A percentile compares a stretch with the other conserved stretches of the same genome.
Conservation (phyloP, 306 rosid species). For the Acacia acuminata region DNA sequence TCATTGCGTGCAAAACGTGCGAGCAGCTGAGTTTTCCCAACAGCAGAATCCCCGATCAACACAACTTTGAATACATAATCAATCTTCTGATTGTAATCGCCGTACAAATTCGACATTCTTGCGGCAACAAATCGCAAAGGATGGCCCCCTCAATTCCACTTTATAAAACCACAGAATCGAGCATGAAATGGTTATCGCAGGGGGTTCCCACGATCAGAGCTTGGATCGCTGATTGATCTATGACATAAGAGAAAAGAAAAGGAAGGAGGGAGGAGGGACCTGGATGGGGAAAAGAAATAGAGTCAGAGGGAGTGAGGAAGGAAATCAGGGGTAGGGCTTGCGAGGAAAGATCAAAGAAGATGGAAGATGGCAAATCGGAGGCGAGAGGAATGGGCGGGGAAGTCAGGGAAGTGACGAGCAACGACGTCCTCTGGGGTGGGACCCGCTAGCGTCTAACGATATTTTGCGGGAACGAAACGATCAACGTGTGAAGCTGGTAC, state of each 20-base stretch:
- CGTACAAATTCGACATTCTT: constrained; percentile 81
- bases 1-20: constrained; percentile 83
- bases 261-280: neutral
- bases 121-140: neutral
- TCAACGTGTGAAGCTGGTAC: neutral
- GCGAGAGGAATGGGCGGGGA: neutral
- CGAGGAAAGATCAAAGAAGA: constrained; percentile 20
- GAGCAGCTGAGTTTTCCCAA: constrained; percentile 87
- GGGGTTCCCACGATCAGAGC: neutral
- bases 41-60: constrained; percentile 92
- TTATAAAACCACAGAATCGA: neutral
- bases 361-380: neutral
- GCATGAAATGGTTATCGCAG: neutral
- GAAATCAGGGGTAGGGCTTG: constrained; percentile 31
- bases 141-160: constrained; percentile 25
- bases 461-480: neutral
- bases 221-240: neutral
- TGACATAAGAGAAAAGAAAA: neutral
- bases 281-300: neutral
- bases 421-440: constrained; percentile 2
- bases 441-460: neutral
- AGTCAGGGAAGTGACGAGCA: neutral
- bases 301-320: neutral
- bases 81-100: constrained; percentile 76
- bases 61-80: constrained; percentile 97